phyloP scores from a whole-genome alignment of 768 basidiomycete genomes.

The Multifurca ochricompacta region DNA sequence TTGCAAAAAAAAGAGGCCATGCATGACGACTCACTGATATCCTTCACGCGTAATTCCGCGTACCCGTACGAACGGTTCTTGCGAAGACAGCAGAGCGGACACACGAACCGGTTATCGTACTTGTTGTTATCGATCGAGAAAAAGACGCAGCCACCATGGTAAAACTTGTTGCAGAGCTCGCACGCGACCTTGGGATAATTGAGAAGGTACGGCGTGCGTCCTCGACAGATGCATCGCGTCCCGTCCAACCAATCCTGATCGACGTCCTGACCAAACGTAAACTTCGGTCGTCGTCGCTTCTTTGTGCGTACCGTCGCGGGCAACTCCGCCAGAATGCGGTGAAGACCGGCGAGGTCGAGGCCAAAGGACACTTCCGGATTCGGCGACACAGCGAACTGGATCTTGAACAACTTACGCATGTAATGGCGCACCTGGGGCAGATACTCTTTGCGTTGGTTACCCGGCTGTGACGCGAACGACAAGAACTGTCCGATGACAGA shows the following conservation, averaged over 20 bases:
- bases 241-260: conserved; percentile 68
- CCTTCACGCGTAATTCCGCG: conserved; percentile 68
- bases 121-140: conserved; percentile 42
- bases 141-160: conserved; percentile 73
- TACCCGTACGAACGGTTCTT: conserved; percentile 65
- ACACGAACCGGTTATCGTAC: conserved; percentile 42
- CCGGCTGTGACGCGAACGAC: conserved; percentile 57
- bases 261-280: conserved; percentile 69
- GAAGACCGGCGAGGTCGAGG: conserved; percentile 72
- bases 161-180: conserved; percentile 53
- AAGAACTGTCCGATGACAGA: conserved; percentile 74
- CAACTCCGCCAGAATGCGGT: conserved; percentile 69
- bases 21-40: conserved; percentile 39
- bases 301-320: conserved; percentile 41
- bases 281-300: conserved; percentile 56
- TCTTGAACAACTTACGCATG: conserved; percentile 85
- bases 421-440: conserved; percentile 82
- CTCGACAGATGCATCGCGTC: conserved; percentile 76
- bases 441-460: conserved; percentile 67
- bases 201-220: conserved; percentile 51
- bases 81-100: conserved; percentile 71
- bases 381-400: conserved; percentile 82
- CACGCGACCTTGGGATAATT: conserved; percentile 61
- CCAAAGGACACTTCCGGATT: conserved; percentile 77
- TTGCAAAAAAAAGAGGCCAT: conserved; percentile 12